Percentiles rank a stretch among this genome's conserved stretches.
These are phyloP conservation scores for Plasmopara halstedii DNA, from an alignment of 352 stramenopile genomes.

Conservation along the genomic window DNA sequence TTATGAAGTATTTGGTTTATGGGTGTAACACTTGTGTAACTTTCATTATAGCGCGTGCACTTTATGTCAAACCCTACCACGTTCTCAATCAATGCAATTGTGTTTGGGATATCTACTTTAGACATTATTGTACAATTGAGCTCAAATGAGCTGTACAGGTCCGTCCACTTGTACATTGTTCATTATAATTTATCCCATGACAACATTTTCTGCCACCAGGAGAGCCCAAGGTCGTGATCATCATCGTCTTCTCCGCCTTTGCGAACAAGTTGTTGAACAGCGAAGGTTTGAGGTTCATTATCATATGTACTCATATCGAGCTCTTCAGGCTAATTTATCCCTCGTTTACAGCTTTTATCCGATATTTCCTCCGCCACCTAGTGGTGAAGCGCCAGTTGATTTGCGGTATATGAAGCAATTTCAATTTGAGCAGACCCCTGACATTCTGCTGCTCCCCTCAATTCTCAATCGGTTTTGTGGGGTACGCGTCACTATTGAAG, in stretches of 20 bases:
- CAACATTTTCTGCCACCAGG: too few species aligned
- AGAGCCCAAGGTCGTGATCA: constrained; percentile 48
- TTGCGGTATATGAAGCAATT: constrained; percentile 88
- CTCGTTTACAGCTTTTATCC: constrained; percentile 54
- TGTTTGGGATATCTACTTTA: constrained; percentile 89
- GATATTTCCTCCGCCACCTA: constrained; percentile 63
- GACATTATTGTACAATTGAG: constrained; percentile 88
- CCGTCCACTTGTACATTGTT: background rate
- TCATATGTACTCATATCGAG: background rate
- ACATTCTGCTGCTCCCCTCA: constrained; percentile 94
- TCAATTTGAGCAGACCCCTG: constrained; percentile 87
- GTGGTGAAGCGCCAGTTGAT: constrained; percentile 82
- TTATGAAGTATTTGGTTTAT: background rate
- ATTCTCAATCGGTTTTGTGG: constrained; percentile 88
- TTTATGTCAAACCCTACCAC: constrained; percentile 94
- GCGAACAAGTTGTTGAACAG: constrained; percentile 76
- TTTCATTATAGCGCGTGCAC: constrained; percentile 73
- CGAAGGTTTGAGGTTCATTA: constrained; percentile 39
- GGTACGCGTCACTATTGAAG: constrained; percentile 29
- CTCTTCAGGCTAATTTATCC: background rate
- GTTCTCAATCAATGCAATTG: constrained; percentile 91
- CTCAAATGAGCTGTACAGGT: constrained; percentile 73
- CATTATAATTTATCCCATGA: too few species aligned
- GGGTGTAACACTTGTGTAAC: constrained; percentile 3
- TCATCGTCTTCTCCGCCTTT: constrained; percentile 66